Percentiles rank a stretch among this genome's conserved stretches.
These are phyloP conservation scores for Fusarium illudens DNA, from an alignment of 2,329 filamentous ascomycete genomes.

Conservation along the genomic window DNA sequence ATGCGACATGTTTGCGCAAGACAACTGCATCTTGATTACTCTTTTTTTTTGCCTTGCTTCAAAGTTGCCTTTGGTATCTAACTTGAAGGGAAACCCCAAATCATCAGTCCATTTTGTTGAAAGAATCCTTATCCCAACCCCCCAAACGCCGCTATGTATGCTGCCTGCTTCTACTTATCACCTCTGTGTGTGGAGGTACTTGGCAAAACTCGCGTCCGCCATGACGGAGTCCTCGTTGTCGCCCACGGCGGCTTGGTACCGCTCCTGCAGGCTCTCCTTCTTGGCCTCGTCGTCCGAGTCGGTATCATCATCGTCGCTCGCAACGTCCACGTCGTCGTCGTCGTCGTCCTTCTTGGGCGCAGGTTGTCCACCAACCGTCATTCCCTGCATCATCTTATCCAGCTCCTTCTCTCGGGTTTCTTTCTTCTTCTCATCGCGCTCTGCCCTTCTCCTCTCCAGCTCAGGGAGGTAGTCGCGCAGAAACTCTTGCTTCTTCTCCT, in stretches of 20 bases:
- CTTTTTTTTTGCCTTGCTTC: slow-evolving; percentile 19
- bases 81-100: slow-evolving; percentile 16
- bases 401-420: slow-evolving; percentile 80
- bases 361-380: slow-evolving; percentile 61
- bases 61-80: slow-evolving; percentile 39
- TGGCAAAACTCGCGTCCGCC: slow-evolving; percentile 69
- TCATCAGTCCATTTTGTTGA: slow-evolving; percentile 14
- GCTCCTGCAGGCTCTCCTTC: slow-evolving; percentile 72
- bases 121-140: slow-evolving; percentile 18
- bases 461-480: slow-evolving; percentile 91
- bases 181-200: slow-evolving; percentile 62
- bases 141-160: slow-evolving; percentile 37
- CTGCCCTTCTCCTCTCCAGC: slow-evolving; percentile 77
- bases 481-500: slow-evolving; percentile 88
- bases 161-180: slow-evolving; percentile 28
- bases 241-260: slow-evolving; percentile 80
- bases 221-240: slow-evolving; percentile 62
- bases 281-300: slow-evolving; percentile 67
- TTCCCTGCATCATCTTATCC: slow-evolving; percentile 93
- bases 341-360: slow-evolving; percentile 54
- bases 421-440: slow-evolving; percentile 79
- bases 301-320: slow-evolving; percentile 65
- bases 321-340: slow-evolving; percentile 60
- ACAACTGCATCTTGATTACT: slow-evolving; percentile 15
- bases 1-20: slow-evolving; percentile 18